Percentiles rank a stretch among this genome's conserved stretches.
Conservation (phyloP, 495 filamentous ascomycete species). For the Lentithecium fluviatile region DNA sequence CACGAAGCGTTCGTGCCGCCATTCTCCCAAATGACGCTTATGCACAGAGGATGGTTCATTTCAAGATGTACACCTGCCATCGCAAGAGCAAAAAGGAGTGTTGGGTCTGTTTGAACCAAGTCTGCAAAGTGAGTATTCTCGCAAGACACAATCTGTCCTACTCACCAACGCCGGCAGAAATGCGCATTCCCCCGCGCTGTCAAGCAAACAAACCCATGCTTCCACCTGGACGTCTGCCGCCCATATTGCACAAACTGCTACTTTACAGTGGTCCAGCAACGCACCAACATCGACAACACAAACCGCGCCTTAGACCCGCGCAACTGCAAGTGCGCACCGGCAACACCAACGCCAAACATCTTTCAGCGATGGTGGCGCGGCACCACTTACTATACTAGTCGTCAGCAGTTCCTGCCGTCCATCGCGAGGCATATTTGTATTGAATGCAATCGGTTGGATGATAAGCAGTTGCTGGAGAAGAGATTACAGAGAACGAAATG, state of each 20-base stretch:
- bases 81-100: slow-evolving; percentile 6
- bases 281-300: neutral
- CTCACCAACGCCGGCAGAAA: slow-evolving; percentile 2
- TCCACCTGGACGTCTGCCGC: slow-evolving; percentile 25
- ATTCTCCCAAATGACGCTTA: slow-evolving; percentile 23
- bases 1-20: slow-evolving; percentile 26
- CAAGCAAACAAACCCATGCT: neutral
- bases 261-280: neutral
- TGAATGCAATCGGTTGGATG: slow-evolving; percentile 1
- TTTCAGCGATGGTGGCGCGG: neutral
- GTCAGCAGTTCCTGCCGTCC: neutral
- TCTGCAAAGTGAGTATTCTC: slow-evolving; percentile 22
- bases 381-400: neutral
- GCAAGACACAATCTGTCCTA: neutral
- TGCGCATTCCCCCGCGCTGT: slow-evolving; percentile 2
- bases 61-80: slow-evolving; percentile 25
- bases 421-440: slow-evolving; percentile 5
- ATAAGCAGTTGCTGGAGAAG: slow-evolving; percentile 3
- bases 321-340: slow-evolving; percentile 16
- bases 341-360: neutral
- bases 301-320: neutral
- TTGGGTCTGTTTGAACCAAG: slow-evolving; percentile 30
- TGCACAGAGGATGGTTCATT: slow-evolving; percentile 15
- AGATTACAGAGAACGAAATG: slow-evolving; percentile 13
- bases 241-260: slow-evolving; percentile 31